Evolutionary conservation across 2,329 filamentous ascomycete species (phyloP), one percentile per base, ranked within the genome.

Genomic region (Pseudogymnoascus sp.): DNA sequence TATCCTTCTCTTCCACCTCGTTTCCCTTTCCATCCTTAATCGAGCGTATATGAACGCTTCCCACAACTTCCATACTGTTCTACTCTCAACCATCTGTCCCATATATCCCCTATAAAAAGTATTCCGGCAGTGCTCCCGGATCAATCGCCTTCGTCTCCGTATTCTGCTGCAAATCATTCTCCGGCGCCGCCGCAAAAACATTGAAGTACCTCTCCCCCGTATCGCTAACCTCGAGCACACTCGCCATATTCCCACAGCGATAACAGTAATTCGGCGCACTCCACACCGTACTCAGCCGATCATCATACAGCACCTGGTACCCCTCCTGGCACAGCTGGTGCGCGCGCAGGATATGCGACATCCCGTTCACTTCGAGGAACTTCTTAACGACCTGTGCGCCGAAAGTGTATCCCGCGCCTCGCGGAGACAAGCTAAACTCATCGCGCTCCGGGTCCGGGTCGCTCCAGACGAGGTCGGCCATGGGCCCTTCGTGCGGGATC

Each of bases 381-480:
- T 99, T 99, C 77, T 93, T 95, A 61, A 99, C 94, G 14, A 99
- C 94, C 75, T 97, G 94, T 5, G 92, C 92, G 63, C 94, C 94
- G 74, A 99, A 99, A 0, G 93, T 97, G 75, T 99, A 99, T 23
- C 94, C 94, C 18, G 94, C 94, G 47, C 94, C 94, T 66, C 94
- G 84, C 2, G 94, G 94, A 6, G 90, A 95, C 14, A 99, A 83
- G 5, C 90, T 95, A 77, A 99, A 99, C 75, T 99, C 94, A 76
- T 99, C 94, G 63, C 92, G 85, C 70, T 99, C 94, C n/a, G 91
- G 89, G 74, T 99, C 94, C 0, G 94, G 94, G 74, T 99, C 94
- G 18, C 92, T 96, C 94, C 94, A 99, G 33, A 99, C 94, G 4
- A 99, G 80, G 75, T 99, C 94, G n/a, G 94, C 94, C 94, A 99